Evolutionary conservation across 1,284 basidiomycete genomes (phyloP), one percentile per base, ranked within the genome.

Genomic region (Apiotrichum gamsii): DNA sequence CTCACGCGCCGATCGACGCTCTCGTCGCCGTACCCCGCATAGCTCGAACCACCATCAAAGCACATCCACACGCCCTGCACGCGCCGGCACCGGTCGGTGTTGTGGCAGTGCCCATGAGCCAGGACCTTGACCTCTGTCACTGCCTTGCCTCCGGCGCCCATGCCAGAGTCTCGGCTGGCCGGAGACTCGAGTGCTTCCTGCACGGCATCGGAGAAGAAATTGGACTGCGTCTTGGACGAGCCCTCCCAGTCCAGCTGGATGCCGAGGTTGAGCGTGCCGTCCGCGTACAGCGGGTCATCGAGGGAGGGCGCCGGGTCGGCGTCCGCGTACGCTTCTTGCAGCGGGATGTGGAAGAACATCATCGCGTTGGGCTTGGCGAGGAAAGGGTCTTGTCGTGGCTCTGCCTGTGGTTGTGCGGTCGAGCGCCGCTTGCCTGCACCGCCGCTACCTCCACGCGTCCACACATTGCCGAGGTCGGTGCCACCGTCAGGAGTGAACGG

Each of bases 311-410:
- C 30, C 8, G 29, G 41, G 47, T 58, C 50, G 13, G 52, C 47
- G 1, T 45, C 41, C 20, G 25, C 32, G 33, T 54, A 65, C 1
- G 66, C 57, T 38, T 80, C 86, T n/a, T 69, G 88, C 76, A 94
- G 63, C 35, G 90, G 90, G 44, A 95, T 94, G 61, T 95, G 90
- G 81, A 93, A 94, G 75, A 91, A 94, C 84, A 90, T 87, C 58
- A 93, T 70, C 0, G 88, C 90, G 61, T 93, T 93, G 2, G 90
- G 90, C 69, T 90, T 93, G 4, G 85, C 87, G 1, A 91, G 75
- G 44, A 77, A 80, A 36, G 72, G n/a, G n/a, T n/a, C n/a, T n/a
- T n/a, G n/a, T n/a, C n/a, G n/a, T n/a, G n/a, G n/a, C n/a, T n/a
- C n/a, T n/a, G n/a, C n/a, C n/a, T n/a, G n/a, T n/a, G n/a, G n/a